Evolutionary conservation across 1,139 yeast species (phyloP).

Genomic region (Debaryomyces sp.): DNA sequence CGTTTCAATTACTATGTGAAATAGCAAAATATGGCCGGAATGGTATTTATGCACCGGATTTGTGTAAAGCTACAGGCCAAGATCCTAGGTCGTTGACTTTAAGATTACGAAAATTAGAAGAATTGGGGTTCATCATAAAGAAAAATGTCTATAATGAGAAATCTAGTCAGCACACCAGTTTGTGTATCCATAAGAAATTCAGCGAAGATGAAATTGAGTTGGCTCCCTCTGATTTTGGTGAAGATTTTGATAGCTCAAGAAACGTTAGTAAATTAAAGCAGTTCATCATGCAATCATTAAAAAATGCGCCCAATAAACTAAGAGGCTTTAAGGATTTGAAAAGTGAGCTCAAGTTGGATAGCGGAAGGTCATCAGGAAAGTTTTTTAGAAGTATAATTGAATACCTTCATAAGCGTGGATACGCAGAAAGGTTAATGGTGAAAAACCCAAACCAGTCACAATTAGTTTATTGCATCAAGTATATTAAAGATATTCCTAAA

Average conservation of each 20-base stretch:
- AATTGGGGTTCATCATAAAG: constrained; percentile 49
- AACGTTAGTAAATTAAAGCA: constrained; percentile 33
- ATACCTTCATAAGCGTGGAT: constrained; percentile 54
- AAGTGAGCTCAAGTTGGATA: constrained; percentile 59
- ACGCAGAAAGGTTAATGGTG: constrained; percentile 59
- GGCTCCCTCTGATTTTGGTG: constrained; percentile 28
- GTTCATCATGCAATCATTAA: constrained; percentile 55
- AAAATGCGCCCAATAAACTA: constrained; percentile 66
- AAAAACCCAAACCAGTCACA: constrained; percentile 50
- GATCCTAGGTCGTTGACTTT: constrained; percentile 73
- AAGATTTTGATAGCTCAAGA: constrained; percentile 31
- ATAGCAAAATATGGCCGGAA: constrained; percentile 55
- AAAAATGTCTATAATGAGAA: constrained; percentile 40
- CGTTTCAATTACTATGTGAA: constrained; percentile 45
- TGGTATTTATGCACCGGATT: constrained; percentile 62
- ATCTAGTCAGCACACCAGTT: constrained; percentile 52
- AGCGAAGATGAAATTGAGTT: constrained; percentile 37
- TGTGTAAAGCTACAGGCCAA: constrained; percentile 60
- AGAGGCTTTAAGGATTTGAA: constrained; percentile 69
- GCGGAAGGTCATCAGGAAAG: constrained; percentile 44
- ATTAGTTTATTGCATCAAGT: constrained; percentile 62
- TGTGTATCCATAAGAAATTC: constrained; percentile 50
- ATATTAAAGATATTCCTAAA: constrained; percentile 52
- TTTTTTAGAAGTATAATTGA: constrained; percentile 56
- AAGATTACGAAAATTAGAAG: constrained; percentile 57